These are phyloP conservation scores for Amoeboaphelidium occidentale DNA, from an alignment of 371 early-diverging fungal species.

Conservation along the genomic window DNA sequence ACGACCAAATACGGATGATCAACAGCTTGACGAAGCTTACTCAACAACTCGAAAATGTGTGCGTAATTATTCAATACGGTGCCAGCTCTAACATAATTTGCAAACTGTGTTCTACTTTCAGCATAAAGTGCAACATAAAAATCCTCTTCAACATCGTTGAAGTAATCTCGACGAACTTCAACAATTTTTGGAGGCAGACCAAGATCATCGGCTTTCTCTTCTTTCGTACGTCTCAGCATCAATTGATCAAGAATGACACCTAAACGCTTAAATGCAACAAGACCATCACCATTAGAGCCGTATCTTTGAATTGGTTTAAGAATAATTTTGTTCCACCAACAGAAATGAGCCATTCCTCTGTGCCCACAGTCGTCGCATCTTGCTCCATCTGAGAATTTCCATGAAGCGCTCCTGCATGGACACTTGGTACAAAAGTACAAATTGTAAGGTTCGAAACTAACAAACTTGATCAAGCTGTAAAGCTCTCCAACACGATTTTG, in stretches of 20 bases:
- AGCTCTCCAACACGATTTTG: constrained; percentile 94
- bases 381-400: constrained; percentile 39
- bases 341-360: constrained; percentile 47
- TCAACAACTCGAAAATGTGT: constrained; percentile 36
- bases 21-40: constrained; percentile 31
- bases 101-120: constrained; percentile 27
- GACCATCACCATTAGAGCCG: constrained; percentile 39
- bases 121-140: constrained; percentile 61
- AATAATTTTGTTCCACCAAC: constrained; percentile 91
- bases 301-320: constrained; percentile 68
- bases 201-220: constrained; percentile 68
- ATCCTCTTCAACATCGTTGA: constrained; percentile 79
- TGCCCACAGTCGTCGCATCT: constrained; percentile 50
- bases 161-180: constrained; percentile 47
- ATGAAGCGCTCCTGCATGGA: constrained; percentile 44
- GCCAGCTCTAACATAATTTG: constrained; percentile 53
- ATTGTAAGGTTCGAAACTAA: constrained; percentile 34
- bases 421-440: constrained; percentile 76
- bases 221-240: constrained; percentile 82
- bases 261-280: constrained; percentile 45
- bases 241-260: constrained; percentile 50
- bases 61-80: constrained; percentile 86
- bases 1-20: constrained; percentile 69
- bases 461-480: constrained; percentile 76
- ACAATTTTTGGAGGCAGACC: constrained; percentile 75